phyloP scores from a whole-genome alignment of 768 basidiomycete genomes.

The Lactarius deliciosus region DNA sequence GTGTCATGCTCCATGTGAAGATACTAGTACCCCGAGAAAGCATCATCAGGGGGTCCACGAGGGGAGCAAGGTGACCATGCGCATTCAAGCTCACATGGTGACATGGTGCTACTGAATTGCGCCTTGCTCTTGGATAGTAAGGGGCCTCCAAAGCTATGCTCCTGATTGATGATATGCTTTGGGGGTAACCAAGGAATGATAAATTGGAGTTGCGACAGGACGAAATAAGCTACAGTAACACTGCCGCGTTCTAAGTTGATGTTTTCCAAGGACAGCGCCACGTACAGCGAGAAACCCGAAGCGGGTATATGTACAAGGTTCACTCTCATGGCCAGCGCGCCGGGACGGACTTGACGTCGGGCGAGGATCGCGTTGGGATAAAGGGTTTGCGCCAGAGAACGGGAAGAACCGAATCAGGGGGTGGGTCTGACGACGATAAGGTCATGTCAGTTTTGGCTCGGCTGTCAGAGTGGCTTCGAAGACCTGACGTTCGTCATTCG shows the following conservation, averaged over 20 bases:
- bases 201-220: background rate
- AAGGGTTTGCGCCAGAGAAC: slow-evolving; percentile 8
- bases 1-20: background rate
- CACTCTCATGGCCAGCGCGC: background rate
- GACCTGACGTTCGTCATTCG: slow-evolving; percentile 1
- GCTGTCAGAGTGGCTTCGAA: background rate
- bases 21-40: background rate
- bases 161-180: background rate
- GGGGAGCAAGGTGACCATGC: background rate
- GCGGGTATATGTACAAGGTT: background rate
- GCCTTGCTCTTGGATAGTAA: slow-evolving; percentile 2
- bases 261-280: background rate
- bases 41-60: too few relatives aligned
- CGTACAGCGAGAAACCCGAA: background rate
- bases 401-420: slow-evolving; percentile 1
- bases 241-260: background rate
- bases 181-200: background rate
- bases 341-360: background rate
- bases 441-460: background rate
- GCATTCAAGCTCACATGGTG: background rate
- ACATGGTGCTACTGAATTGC: background rate
- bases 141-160: background rate
- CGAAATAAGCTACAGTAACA: background rate
- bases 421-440: background rate
- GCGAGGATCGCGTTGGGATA: background rate